Percentiles rank a stretch among this genome's conserved stretches.
These are phyloP conservation scores for Quercus bicolor DNA, from an alignment of 306 rosid species.

Conservation along the genomic window DNA sequence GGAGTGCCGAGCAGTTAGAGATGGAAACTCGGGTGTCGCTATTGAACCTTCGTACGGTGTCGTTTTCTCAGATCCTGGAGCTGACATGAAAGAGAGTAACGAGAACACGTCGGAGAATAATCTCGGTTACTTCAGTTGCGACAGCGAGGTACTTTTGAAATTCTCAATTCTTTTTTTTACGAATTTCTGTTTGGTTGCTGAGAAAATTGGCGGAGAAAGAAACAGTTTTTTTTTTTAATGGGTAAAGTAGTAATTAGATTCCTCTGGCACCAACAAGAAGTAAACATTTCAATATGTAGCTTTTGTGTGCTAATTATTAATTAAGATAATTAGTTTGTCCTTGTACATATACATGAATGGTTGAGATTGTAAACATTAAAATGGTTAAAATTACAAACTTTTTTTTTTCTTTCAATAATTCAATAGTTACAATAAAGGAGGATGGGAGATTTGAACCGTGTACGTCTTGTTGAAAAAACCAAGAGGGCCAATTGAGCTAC, in stretches of 20 bases:
- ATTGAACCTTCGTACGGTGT: constrained; percentile 18
- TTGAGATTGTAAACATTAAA: too few relatives aligned
- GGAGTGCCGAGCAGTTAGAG: constrained; percentile 4
- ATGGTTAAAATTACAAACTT: too few relatives aligned
- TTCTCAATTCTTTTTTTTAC: not conserved
- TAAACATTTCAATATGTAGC: too few relatives aligned
- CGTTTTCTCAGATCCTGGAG: constrained; percentile 29
- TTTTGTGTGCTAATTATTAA: too few relatives aligned
- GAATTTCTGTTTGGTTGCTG: constrained; percentile 1
- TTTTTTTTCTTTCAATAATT: too few relatives aligned
- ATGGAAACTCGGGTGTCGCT: constrained; percentile 14
- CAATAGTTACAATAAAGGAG: too few relatives aligned
- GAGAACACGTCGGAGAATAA: constrained; percentile 44
- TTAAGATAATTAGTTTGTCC: too few relatives aligned
- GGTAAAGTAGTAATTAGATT: not conserved
- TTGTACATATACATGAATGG: too few relatives aligned
- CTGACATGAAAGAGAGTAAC: constrained; percentile 19
- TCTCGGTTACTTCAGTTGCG: constrained; percentile 44
- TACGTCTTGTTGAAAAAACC: too few relatives aligned
- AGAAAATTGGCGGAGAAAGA: not conserved
- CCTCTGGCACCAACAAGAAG: not conserved
- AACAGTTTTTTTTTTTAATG: not conserved
- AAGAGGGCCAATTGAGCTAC: too few relatives aligned
- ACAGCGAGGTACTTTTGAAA: constrained; percentile 42
- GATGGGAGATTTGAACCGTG: too few relatives aligned